Conservation (phyloP, 2,329 filamentous ascomycete genomes). For the Calonectria multiphialidica region DNA sequence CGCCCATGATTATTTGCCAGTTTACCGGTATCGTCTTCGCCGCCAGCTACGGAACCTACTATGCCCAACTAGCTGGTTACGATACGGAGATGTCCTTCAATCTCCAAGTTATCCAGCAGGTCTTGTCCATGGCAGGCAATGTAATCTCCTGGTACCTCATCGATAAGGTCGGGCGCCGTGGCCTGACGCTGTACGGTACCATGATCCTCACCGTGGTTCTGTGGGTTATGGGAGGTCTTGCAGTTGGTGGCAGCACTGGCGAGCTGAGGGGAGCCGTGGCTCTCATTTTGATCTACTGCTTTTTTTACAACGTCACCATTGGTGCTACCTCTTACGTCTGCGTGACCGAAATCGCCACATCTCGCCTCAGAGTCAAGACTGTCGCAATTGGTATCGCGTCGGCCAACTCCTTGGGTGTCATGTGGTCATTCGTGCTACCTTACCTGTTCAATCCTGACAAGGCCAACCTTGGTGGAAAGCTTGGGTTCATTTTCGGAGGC, state of each 20-base stretch:
- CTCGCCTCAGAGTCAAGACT: slow-evolving; percentile 53
- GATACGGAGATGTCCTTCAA: slow-evolving; percentile 50
- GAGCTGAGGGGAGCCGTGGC: slow-evolving; percentile 46
- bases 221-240: slow-evolving; percentile 51
- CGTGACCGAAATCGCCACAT: slow-evolving; percentile 53
- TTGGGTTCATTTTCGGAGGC: slow-evolving; percentile 27
- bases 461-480: slow-evolving; percentile 25
- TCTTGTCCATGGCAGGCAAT: slow-evolving; percentile 53
- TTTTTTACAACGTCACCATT: slow-evolving; percentile 54
- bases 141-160: slow-evolving; percentile 53
- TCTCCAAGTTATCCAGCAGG: slow-evolving; percentile 54
- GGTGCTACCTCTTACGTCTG: slow-evolving; percentile 53
- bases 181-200: slow-evolving; percentile 51
- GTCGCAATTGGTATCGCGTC: slow-evolving; percentile 37
- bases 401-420: slow-evolving; percentile 19
- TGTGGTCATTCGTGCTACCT: slow-evolving; percentile 28
- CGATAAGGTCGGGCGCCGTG: slow-evolving; percentile 51
- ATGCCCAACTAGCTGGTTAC: slow-evolving; percentile 56
- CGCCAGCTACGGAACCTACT: slow-evolving; percentile 54
- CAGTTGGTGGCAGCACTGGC: slow-evolving; percentile 24
- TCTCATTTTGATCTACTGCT: slow-evolving; percentile 54
- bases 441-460: slow-evolving; percentile 31
- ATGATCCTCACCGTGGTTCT: slow-evolving; percentile 49
- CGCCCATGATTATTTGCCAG: slow-evolving; percentile 49
- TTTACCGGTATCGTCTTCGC: slow-evolving; percentile 51